These are phyloP conservation scores for Fusarium nelsonii DNA, from an alignment of 2,329 filamentous ascomycete species.

Conservation along the genomic window DNA sequence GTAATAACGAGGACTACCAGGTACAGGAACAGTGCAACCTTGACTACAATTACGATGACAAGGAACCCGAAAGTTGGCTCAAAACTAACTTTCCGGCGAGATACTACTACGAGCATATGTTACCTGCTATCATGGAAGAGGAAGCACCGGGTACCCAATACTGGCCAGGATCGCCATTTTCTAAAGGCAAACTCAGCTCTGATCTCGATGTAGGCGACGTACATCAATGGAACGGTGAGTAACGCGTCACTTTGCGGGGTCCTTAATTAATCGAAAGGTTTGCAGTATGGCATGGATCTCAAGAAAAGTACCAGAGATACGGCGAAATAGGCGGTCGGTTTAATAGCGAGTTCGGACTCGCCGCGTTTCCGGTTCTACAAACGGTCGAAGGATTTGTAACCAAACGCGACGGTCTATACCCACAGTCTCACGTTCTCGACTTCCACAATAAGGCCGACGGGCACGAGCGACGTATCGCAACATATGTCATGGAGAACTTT, in stretches of 20 bases:
- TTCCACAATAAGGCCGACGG: conserved; percentile 88
- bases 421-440: conserved; percentile 79
- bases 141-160: conserved; percentile 54
- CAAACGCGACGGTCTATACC: conserved; percentile 63
- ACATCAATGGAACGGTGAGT: conserved; percentile 64
- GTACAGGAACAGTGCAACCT: conserved; percentile 76
- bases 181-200: conserved; percentile 68
- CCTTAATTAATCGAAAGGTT: neutral
- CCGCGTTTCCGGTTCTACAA: conserved; percentile 70
- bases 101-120: conserved; percentile 82
- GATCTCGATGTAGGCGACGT: conserved; percentile 82
- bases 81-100: conserved; percentile 81
- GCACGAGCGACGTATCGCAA: conserved; percentile 79
- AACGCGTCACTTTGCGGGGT: too few species aligned
- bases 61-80: conserved; percentile 73
- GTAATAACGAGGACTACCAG: conserved; percentile 85
- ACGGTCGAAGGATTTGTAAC: conserved; percentile 77
- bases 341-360: conserved; percentile 85
- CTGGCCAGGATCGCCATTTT: conserved; percentile 73
- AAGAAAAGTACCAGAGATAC: conserved; percentile 80
- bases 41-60: conserved; percentile 80
- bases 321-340: conserved; percentile 78
- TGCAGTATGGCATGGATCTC: conserved; percentile 77
- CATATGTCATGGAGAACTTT: conserved; percentile 83
- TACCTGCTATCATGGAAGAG: conserved; percentile 68